Base-by-base conservation (phyloP, 495 filamentous ascomycete species). In the Penicillium salamii region DNA sequence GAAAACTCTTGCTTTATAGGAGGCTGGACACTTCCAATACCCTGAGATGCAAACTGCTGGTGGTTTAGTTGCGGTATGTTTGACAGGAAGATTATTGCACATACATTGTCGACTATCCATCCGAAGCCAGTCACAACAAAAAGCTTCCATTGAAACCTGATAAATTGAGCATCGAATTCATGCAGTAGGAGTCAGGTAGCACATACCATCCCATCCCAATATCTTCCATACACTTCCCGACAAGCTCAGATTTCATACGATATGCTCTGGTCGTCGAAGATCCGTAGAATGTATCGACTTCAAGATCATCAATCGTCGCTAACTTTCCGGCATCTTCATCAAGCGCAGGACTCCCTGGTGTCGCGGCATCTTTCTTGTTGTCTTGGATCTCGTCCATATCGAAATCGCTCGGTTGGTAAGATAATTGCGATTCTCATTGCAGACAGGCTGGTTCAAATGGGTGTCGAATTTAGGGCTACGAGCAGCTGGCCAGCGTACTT, bases 51-150 rank as follows among this genome's bases (percentile, higher is more conserved):
- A 31, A 70, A 66, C 64, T 64, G 21, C 18, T 18, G 3, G 18
- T 26, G 4, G 44, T 42, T 37, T 51, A 38, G 37, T 8, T 38
- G 17, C 8, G 5, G 26, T 1, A 6, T 15, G 5, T 19, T 3
- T 1, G 0, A 18, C 17, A 2, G 19, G 17, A 28, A 35, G 20
- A 15, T 3, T n/a, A 28, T 17, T 15, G 13, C 13, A 9, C 56
- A 12, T 49, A 65, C 64, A 28, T 67, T 67, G 46, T 70, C 67
- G 3, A 70, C 62, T 17, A 67, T 62, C 59, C 59, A 70, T 23
- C 67, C 64, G 28, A 70, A 70, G 0, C 67, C 67, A 21, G 64
- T 66, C 0, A 67, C 55, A 8, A 64, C 50, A 24, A 66, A 70
- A 0, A 70, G 54, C 21, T 61, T 62, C 59, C 59, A 70, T 58